Evolutionary conservation across 495 filamentous ascomycete species (phyloP).

Genomic region (Trichoderma virens): DNA sequence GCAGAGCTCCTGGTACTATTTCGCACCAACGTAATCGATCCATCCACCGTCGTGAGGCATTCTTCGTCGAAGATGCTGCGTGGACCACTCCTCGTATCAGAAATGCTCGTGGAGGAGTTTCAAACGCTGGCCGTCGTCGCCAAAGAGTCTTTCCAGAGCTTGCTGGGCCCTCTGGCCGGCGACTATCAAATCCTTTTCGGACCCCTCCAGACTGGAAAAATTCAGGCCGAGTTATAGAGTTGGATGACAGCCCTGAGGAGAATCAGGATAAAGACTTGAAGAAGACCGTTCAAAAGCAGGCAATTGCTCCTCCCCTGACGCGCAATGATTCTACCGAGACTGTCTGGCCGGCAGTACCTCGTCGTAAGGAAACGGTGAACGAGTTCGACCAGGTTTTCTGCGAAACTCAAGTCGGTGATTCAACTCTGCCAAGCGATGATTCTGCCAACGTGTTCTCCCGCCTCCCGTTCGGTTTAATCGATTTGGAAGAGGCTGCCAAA

Average conservation of each 20-base stretch:
- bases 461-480: slow-evolving; percentile 9
- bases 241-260: neutral
- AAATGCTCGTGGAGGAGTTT: neutral
- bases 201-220: neutral
- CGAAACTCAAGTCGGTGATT: neutral
- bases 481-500: slow-evolving; percentile 5
- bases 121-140: neutral
- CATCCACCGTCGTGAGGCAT: neutral
- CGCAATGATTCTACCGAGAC: slow-evolving; percentile 3
- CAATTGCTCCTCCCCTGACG: neutral
- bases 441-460: neutral
- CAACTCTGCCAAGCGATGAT: neutral
- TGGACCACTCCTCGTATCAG: neutral
- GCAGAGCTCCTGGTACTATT: neutral
- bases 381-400: neutral
- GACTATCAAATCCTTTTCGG: neutral
- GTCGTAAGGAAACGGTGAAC: neutral
- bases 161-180: neutral
- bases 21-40: neutral
- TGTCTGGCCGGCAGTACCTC: neutral
- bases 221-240: neutral
- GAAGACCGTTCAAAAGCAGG: neutral
- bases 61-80: neutral
- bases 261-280: neutral
- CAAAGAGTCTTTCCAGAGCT: neutral